Base-by-base conservation (phyloP, 352 stramenopile species). In the Pythium rhizo-oryzae region DNA sequence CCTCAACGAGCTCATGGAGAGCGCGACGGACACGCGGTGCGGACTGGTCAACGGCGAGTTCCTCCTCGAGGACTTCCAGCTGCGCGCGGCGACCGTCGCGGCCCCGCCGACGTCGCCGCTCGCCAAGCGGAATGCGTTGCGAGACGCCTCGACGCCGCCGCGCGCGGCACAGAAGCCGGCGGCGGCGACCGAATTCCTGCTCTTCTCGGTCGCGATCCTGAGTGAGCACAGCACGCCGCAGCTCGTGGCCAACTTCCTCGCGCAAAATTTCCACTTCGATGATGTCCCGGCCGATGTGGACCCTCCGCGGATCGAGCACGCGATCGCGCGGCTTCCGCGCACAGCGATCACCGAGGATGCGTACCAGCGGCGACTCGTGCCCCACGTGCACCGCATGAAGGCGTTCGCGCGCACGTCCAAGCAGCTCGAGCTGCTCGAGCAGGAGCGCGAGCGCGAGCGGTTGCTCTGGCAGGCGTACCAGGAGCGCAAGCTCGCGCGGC, bases 241-340 rank as follows among this genome's bases (percentile, higher is more conserved):
- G 51, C 78, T 94, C 44, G 58, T 94, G 24, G 54, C 70, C 8
- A 81, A 92, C 55, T 93, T 92, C 51, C 60, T 94, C 30, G 68
- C 81, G 59, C 83, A 93, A 43, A 94, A 94, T 50, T 93, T 93
- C 56, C 72, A 76, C 60, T 74, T 91, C n/a, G 69, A 79, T 16
- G 53, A 64, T 18, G 54, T 33, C 28, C 28, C 28, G 28, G 28
- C 52, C 13, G 21, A 44, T 19, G 23, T 19, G 25, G 30, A 18
- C 9, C 47, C 12, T n/a, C 28, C 19, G 13, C n/a, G 51, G 3
- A 62, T 84, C 33, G 64, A 72, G 51, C 49, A 59, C 25, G 63
- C 71, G 55, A 80, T 59, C 23, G 43, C 46, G 51, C 62, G 47
- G 28, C 63, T 92, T 5, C 85, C 87, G 0, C 76, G 5, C 12